Evolutionary conservation across 75 land plant species (phyloP), one percentile per base, ranked within the genome.

Genomic region (Sequoiadendron giganteum): DNA sequence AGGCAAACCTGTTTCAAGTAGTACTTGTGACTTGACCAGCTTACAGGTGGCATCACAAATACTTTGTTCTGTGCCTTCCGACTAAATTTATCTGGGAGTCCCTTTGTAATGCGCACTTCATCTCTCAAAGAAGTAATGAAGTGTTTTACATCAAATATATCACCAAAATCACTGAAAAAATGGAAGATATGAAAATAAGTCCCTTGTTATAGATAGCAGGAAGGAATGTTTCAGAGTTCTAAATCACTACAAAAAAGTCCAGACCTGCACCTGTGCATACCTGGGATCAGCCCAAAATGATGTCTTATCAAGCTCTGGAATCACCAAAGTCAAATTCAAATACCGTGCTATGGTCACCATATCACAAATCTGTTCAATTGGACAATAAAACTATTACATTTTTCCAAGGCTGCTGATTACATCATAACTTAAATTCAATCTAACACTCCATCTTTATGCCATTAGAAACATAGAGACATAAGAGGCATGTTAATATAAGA

Each of bases 21-120:
- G 78, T 97, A 97, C 38, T 89, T 90, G 61, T 94, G 96, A 89
- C 92, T 93, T 86, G 99, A 97, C 99, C 99, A 97, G 94, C 99
- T 97, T 55, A 95, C 92, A 42, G 99, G 99, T 48, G 92, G 96
- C 95, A 97, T 95, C n/a, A 49, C 86, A 34, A 91, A 86, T 14
- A 85, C 83, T 61, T 86, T 85, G 75, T 42, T 65, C 49, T 89
- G 90, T 82, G 89, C 89, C 81, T 90, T 92, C 48, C 85, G 68
- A 54, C 38, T 88, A 34, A 91, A 79, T 85, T 87, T 92, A 89
- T 92, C 89, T 61, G 99, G 97, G 15, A 95, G 88, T 86, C 92
- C 86, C 87, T 89, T 96, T 73, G 95, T 72, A 15, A 96, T 94
- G 52, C 90, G 94, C 68, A 96, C 96, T 90, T 95, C 95, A 88